A percentile compares a stretch with the other conserved stretches of the same genome.
Conservation (phyloP, 495 filamentous ascomycete species). For the Beverwykella pulmonaria region DNA sequence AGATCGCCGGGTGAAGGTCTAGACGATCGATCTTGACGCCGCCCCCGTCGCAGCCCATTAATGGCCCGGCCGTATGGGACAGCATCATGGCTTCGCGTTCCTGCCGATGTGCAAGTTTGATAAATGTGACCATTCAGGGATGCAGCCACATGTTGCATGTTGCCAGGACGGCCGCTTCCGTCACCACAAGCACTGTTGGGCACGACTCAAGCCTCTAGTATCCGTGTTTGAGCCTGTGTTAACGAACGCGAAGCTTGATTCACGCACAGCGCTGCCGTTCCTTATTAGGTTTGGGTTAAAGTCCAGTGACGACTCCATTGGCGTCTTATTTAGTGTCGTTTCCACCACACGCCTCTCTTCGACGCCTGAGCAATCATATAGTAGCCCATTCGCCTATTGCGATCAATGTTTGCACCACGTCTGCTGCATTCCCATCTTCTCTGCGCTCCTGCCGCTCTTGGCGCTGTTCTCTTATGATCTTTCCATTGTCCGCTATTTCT, state of each 20-base stretch:
- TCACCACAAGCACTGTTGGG: slow-evolving; percentile 11
- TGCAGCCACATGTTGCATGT: background rate
- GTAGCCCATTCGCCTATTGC: slow-evolving; percentile 12
- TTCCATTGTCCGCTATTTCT: background rate
- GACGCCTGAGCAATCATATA: slow-evolving; percentile 20
- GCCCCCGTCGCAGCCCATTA: slow-evolving; percentile 9
- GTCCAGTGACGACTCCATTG: slow-evolving; percentile 28
- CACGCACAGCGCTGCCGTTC: slow-evolving; percentile 31
- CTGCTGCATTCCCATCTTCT: background rate
- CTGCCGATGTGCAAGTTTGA: slow-evolving; percentile 1
- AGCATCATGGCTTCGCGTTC: background rate
- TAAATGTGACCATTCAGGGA: slow-evolving; percentile 5
- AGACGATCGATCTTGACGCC: slow-evolving; percentile 22
- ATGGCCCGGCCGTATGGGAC: slow-evolving; percentile 6
- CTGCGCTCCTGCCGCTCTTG: background rate
- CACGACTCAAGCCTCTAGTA: slow-evolving; percentile 20
- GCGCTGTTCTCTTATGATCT: background rate
- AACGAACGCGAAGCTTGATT: slow-evolving; percentile 21
- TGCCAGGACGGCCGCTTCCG: background rate
- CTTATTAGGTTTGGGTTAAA: slow-evolving; percentile 10
- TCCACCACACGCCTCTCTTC: slow-evolving; percentile 17
- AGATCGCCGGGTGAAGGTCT: slow-evolving; percentile 23
- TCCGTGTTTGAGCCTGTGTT: background rate
- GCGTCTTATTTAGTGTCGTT: slow-evolving; percentile 21
- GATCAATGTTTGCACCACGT: slow-evolving; percentile 4